Evolutionary conservation across 2,329 filamentous ascomycete genomes (phyloP).

Genomic region (Fusarium annulatum): DNA sequence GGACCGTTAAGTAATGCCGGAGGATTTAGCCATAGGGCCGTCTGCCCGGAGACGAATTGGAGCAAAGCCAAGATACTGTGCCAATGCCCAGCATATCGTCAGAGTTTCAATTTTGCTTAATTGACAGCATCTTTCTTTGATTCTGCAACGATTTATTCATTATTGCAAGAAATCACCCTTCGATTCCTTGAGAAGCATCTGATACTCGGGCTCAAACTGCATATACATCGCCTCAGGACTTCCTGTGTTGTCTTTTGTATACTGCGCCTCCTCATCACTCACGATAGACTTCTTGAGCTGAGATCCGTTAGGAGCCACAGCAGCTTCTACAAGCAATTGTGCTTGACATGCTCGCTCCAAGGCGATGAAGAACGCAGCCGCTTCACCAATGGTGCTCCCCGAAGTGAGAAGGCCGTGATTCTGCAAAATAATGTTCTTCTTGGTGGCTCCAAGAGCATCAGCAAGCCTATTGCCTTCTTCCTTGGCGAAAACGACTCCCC

Average conservation of each 20-base stretch:
- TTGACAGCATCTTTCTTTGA: background rate
- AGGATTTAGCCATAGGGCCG: constrained; percentile 6
- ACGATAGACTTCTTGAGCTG: constrained; percentile 51
- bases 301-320: constrained; percentile 48
- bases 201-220: constrained; percentile 43
- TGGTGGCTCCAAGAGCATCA: constrained; percentile 65
- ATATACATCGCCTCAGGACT: constrained; percentile 42
- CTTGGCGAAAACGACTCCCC: constrained; percentile 63
- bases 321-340: constrained; percentile 74
- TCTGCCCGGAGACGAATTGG: background rate
- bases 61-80: background rate
- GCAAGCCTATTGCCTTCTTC: constrained; percentile 73
- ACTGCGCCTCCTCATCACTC: constrained; percentile 55
- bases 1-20: background rate
- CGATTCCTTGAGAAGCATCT: constrained; percentile 24
- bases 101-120: background rate
- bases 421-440: constrained; percentile 71
- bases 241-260: constrained; percentile 44
- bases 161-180: constrained; percentile 35
- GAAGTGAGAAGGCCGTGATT: constrained; percentile 79
- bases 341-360: constrained; percentile 75
- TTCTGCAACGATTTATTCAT: too few relatives aligned
- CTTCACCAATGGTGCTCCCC: constrained; percentile 76
- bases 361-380: constrained; percentile 74
- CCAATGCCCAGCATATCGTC: background rate